These are phyloP conservation scores for Yarrowia alimentaria DNA, from an alignment of 805 yeast genomes.

Conservation along the genomic window DNA sequence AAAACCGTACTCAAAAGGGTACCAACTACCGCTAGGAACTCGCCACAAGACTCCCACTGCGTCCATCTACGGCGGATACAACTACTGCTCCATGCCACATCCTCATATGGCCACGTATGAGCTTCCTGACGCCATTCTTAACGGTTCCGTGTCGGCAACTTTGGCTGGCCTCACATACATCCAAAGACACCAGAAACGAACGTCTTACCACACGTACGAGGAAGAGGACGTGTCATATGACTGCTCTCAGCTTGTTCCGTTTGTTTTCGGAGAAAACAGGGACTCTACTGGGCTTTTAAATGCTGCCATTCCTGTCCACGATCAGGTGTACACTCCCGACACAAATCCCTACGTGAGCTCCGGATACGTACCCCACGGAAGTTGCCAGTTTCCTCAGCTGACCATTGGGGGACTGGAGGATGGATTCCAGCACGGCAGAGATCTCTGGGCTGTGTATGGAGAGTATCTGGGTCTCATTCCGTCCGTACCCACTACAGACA, in stretches of 20 bases:
- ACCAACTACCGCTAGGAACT: not conserved
- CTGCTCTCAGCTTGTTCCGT: not conserved
- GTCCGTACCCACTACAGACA: conserved; percentile 35
- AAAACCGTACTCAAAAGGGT: conserved; percentile 8
- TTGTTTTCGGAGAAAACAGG: conserved; percentile 9
- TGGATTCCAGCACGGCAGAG: conserved; percentile 44
- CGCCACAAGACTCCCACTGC: conserved; percentile 1
- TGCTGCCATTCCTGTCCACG: conserved; percentile 19
- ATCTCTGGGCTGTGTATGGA: conserved; percentile 43
- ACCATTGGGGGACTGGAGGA: conserved; percentile 45
- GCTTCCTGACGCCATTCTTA: conserved; percentile 5
- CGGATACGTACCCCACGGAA: conserved; percentile 19
- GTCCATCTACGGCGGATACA: conserved; percentile 4
- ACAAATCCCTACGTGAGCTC: conserved; percentile 7
- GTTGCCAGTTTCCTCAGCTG: conserved; percentile 45
- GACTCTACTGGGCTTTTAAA: conserved; percentile 8
- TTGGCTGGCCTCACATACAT: conserved; percentile 4
- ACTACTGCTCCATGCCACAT: conserved; percentile 17
- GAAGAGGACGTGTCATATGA: conserved; percentile 3
- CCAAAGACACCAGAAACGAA: conserved; percentile 20
- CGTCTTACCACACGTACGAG: conserved; percentile 5
- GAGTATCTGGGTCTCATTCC: conserved; percentile 42
- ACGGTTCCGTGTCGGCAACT: conserved; percentile 1
- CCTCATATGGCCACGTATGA: conserved; percentile 11
- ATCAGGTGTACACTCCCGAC: conserved; percentile 14